Evolutionary conservation across 208 protist genomes (phyloP).

Genomic region (Leishmania aethiopica): DNA sequence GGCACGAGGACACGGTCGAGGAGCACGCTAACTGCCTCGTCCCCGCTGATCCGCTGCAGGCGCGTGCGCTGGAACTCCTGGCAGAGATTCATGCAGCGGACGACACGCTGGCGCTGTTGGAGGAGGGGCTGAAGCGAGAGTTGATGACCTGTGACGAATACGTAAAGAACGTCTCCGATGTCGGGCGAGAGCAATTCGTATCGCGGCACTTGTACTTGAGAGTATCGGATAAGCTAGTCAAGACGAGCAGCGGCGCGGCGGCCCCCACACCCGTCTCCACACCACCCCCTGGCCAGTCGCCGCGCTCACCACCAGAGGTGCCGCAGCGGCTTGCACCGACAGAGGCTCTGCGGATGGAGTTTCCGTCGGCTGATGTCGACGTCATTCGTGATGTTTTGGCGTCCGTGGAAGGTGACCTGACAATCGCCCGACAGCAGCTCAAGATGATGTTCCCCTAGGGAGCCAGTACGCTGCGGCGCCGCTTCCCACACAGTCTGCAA

Average conservation of each 20-base stretch:
- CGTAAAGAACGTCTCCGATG: slow-evolving; percentile 73
- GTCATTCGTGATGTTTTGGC: slow-evolving; percentile 65
- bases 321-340: slow-evolving; percentile 37
- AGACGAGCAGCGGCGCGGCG: slow-evolving; percentile 5
- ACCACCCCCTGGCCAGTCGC: not conserved
- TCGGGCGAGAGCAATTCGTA: slow-evolving; percentile 78
- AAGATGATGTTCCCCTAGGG: slow-evolving; percentile 53
- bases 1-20: slow-evolving; percentile 49
- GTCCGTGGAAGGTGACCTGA: slow-evolving; percentile 41
- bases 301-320: slow-evolving; percentile 20
- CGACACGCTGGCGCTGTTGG: slow-evolving; percentile 66
- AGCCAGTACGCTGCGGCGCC: not conserved
- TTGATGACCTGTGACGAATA: slow-evolving; percentile 80
- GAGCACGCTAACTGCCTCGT: slow-evolving; percentile 66
- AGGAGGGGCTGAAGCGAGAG: slow-evolving; percentile 62
- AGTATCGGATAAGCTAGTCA: slow-evolving; percentile 39
- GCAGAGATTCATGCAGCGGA: slow-evolving; percentile 76
- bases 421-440: slow-evolving; percentile 53
- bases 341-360: slow-evolving; percentile 50
- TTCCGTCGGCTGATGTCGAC: slow-evolving; percentile 53
- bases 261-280: not conserved
- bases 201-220: slow-evolving; percentile 66
- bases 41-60: slow-evolving; percentile 54
- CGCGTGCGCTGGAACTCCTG: slow-evolving; percentile 67
- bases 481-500: not conserved